These are phyloP conservation scores for Pyrus hybrid DNA, from an alignment of 331 rosid genomes.

Conservation along the genomic window DNA sequence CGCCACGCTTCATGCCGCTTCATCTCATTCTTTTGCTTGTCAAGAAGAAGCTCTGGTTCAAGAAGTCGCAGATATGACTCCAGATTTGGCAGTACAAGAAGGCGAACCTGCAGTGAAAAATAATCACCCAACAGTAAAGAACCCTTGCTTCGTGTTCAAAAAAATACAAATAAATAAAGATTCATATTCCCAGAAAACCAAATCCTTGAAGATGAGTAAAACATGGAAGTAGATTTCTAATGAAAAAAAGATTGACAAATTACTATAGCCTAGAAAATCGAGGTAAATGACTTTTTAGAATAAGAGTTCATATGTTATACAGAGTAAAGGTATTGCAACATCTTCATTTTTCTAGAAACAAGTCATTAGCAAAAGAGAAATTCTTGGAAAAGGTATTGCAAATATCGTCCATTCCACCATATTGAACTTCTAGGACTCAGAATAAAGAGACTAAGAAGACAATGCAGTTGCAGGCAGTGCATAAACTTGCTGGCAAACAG, in stretches of 20 bases:
- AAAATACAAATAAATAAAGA: neutral
- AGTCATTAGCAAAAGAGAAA: neutral
- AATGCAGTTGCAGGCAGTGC: neutral
- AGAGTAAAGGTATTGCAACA: neutral
- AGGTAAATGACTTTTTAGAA: neutral
- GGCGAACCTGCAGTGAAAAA: slow-evolving; percentile 17
- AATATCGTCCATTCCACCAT: neutral
- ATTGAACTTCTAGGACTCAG: neutral
- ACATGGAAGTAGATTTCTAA: neutral
- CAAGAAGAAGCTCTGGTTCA: slow-evolving; percentile 27
- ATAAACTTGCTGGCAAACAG: neutral
- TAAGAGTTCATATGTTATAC: neutral
- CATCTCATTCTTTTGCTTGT: slow-evolving; percentile 28
- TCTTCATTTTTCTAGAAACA: neutral
- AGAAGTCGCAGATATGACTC: slow-evolving; percentile 26
- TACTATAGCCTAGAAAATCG: neutral
- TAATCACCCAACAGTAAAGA: neutral
- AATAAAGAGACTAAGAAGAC: neutral
- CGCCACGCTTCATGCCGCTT: slow-evolving; percentile 35
- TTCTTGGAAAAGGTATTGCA: neutral
- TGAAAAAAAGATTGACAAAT: neutral
- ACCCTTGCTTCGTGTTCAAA: neutral
- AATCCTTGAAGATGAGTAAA: neutral
- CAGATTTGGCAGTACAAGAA: slow-evolving; percentile 27
- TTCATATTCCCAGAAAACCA: neutral